Percentiles rank a stretch among this genome's conserved stretches.
Evolutionary conservation across 305 asterid species (phyloP).

Genomic region (Rubia balearica): DNA sequence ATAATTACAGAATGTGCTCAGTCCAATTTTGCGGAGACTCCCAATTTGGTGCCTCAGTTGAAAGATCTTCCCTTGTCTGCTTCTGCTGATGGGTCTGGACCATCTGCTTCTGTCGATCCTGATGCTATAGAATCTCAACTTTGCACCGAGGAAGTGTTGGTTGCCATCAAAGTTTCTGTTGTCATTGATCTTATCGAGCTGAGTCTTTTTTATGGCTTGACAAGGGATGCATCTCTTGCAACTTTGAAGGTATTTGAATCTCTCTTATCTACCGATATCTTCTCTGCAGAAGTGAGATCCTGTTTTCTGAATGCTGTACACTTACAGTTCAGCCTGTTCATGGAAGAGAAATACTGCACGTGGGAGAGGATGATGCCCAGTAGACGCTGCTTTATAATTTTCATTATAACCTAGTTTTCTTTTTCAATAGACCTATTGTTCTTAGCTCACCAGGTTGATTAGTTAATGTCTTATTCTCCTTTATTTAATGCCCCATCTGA

Average conservation of each 20-base stretch:
- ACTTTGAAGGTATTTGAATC: slow-evolving; percentile 56
- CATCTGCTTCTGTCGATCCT: slow-evolving; percentile 30
- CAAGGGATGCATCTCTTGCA: slow-evolving; percentile 88
- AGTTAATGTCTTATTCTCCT: slow-evolving; percentile 6
- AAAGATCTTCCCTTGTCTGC: slow-evolving; percentile 40
- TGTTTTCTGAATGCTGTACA: slow-evolving; percentile 1
- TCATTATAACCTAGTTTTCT: neutral
- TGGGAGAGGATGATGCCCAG: neutral
- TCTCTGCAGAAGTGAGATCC: neutral
- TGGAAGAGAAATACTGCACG: neutral
- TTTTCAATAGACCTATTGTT: neutral
- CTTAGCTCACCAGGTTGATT: neutral
- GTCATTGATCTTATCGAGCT: slow-evolving; percentile 70
- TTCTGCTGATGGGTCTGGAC: slow-evolving; percentile 37
- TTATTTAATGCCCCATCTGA: neutral
- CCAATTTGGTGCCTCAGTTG: slow-evolving; percentile 57
- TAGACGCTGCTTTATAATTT: neutral
- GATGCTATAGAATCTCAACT: slow-evolving; percentile 42
- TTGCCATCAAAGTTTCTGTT: slow-evolving; percentile 61
- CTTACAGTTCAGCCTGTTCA: neutral
- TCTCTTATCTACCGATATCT: neutral
- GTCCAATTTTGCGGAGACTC: slow-evolving; percentile 76
- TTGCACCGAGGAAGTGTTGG: slow-evolving; percentile 41
- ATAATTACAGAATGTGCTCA: slow-evolving; percentile 80
- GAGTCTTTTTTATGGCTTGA: slow-evolving; percentile 67